These are phyloP conservation scores for Epicoccum sorghinum DNA, from an alignment of 2,329 filamentous ascomycete genomes.

Conservation along the genomic window DNA sequence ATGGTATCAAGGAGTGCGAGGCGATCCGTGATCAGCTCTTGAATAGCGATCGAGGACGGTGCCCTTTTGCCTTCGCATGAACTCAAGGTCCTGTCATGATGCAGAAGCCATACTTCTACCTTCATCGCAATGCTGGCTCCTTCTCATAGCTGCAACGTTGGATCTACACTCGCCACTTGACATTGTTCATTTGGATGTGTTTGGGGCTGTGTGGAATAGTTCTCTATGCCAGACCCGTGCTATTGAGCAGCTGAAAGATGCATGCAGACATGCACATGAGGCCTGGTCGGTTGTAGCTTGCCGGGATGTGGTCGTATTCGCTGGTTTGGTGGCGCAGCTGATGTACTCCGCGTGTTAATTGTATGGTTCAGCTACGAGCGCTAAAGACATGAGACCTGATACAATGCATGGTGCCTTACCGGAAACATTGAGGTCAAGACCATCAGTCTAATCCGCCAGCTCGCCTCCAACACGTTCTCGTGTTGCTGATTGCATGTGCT, in stretches of 20 bases:
- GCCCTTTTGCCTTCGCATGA: conserved; percentile 36
- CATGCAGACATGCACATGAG: not conserved
- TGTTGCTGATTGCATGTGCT: not conserved
- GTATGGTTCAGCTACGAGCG: not conserved
- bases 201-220: no score
- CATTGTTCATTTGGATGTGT: not conserved
- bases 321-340: not conserved
- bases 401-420: not conserved
- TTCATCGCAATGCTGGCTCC: no score
- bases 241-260: not conserved
- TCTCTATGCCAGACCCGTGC: not conserved
- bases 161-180: not conserved
- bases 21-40: conserved; percentile 31
- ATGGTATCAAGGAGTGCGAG: conserved; percentile 46
- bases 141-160: not conserved
- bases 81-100: not conserved
- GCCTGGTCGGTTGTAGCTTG: not conserved
- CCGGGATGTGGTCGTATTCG: not conserved
- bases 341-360: not conserved
- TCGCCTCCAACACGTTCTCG: not conserved
- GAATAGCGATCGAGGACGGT: conserved; percentile 31
- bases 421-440: not conserved
- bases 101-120: no score
- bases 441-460: not conserved
- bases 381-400: not conserved